These are phyloP conservation scores for Pholiota microspora DNA, from an alignment of 768 basidiomycete genomes.

Conservation along the genomic window DNA sequence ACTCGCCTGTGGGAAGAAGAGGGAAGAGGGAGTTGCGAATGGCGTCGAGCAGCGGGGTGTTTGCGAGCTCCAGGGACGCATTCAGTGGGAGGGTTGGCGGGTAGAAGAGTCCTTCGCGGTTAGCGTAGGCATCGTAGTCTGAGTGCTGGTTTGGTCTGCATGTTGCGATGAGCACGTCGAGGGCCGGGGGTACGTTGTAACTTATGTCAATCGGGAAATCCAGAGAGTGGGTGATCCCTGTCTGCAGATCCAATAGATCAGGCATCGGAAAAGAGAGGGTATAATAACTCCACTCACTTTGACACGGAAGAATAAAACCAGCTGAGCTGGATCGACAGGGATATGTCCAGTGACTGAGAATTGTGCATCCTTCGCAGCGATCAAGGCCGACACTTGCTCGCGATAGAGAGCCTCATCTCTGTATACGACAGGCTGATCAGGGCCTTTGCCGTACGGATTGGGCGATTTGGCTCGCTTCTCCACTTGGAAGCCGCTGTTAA, in stretches of 20 bases:
- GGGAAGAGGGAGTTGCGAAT: slow-evolving; percentile 74
- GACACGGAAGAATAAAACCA: slow-evolving; percentile 76
- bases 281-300: slow-evolving; percentile 44
- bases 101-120: slow-evolving; percentile 69
- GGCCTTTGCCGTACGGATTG: slow-evolving; percentile 29
- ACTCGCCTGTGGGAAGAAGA: slow-evolving; percentile 61
- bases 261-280: not conserved
- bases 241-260: slow-evolving; percentile 37
- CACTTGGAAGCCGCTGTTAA: slow-evolving; percentile 65
- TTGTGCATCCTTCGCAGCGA: slow-evolving; percentile 57
- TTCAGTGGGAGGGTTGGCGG: slow-evolving; percentile 73
- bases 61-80: slow-evolving; percentile 74
- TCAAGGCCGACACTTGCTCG: slow-evolving; percentile 51
- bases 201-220: slow-evolving; percentile 82
- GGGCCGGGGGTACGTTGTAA: slow-evolving; percentile 70
- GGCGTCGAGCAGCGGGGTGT: slow-evolving; percentile 80
- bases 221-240: slow-evolving; percentile 75
- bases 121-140: slow-evolving; percentile 48
- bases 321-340: slow-evolving; percentile 62
- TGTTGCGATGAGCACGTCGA: slow-evolving; percentile 75
- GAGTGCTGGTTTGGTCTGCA: slow-evolving; percentile 65
- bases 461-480: slow-evolving; percentile 47
- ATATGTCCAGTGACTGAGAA: slow-evolving; percentile 69
- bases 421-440: slow-evolving; percentile 31
- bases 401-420: slow-evolving; percentile 53